Evolutionary conservation across 176 grass and related monocot species (phyloP).

Genomic region (Carex parvula): DNA sequence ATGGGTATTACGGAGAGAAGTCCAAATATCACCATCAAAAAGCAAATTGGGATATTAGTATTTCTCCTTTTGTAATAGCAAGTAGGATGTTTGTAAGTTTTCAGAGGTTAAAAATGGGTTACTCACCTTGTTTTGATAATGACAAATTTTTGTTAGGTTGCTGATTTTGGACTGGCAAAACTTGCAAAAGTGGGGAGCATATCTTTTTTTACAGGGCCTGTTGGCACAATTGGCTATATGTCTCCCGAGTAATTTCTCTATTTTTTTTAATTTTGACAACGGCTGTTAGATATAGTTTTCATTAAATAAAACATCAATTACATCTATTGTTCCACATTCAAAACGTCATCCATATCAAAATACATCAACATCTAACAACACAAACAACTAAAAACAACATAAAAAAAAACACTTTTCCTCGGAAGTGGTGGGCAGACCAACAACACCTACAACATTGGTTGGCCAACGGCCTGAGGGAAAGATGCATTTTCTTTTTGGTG

Average conservation of each 20-base stretch:
- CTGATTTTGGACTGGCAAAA: constrained; percentile 94
- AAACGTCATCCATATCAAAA: no score
- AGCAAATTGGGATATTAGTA: neutral
- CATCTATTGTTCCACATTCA: no score
- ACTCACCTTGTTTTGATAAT: neutral
- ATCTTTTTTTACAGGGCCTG: constrained; percentile 54
- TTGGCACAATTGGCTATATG: constrained; percentile 98
- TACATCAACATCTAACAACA: no score
- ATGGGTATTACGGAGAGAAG: neutral
- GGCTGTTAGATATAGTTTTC: no score
- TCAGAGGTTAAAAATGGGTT: constrained; percentile 4
- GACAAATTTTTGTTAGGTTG: constrained; percentile 48
- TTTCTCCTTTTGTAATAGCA: neutral
- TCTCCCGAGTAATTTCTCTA: constrained; percentile 63
- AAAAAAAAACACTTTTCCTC: no score
- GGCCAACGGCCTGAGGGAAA: no score
- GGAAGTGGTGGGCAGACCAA: no score
- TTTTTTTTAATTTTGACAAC: no score
- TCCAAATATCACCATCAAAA: neutral
- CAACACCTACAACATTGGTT: no score
- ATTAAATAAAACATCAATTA: no score
- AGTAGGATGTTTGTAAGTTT: neutral
- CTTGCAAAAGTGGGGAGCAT: constrained; percentile 73
- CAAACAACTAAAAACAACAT: no score
- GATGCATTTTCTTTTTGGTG: no score